Evolutionary conservation across 1,284 basidiomycete genomes (phyloP).

Genomic region (Amylostereum areolatum): DNA sequence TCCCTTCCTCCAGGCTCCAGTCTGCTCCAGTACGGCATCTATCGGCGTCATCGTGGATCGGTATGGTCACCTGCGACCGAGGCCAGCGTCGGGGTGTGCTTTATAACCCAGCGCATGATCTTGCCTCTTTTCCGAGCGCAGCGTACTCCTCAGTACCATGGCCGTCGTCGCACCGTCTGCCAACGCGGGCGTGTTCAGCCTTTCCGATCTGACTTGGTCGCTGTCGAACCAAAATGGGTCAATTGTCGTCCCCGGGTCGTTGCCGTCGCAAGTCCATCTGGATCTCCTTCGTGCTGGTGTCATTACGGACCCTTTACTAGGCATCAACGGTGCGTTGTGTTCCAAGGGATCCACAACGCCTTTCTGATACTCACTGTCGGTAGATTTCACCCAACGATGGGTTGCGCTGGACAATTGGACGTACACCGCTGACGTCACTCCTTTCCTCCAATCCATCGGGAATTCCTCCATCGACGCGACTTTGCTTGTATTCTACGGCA

Average conservation of each 20-base stretch:
- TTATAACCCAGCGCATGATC: too few relatives aligned
- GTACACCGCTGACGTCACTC: slow-evolving; percentile 48
- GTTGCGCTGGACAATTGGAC: slow-evolving; percentile 57
- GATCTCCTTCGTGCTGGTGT: slow-evolving; percentile 46
- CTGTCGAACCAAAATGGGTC: slow-evolving; percentile 48
- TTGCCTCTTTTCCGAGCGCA: too few relatives aligned
- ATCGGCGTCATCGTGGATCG: too few relatives aligned
- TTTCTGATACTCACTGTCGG: slow-evolving; percentile 1
- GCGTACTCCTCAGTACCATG: too few relatives aligned
- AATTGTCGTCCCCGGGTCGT: slow-evolving; percentile 43
- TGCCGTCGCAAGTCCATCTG: slow-evolving; percentile 51
- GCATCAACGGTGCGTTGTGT: slow-evolving; percentile 43
- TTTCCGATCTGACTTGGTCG: slow-evolving; percentile 44
- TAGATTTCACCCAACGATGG: slow-evolving; percentile 55
- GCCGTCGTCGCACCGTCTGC: slow-evolving; percentile 16
- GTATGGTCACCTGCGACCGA: too few relatives aligned
- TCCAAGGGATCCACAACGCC: too few relatives aligned
- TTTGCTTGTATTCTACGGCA: slow-evolving; percentile 52
- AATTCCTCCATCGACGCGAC: slow-evolving; percentile 23
- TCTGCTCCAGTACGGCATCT: too few relatives aligned
- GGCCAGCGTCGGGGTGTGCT: too few relatives aligned
- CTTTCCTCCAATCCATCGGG: slow-evolving; percentile 27
- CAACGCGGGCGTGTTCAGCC: slow-evolving; percentile 32
- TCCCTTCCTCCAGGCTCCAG: too few relatives aligned
- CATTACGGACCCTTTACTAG: slow-evolving; percentile 50